Base-by-base conservation (phyloP, 2,329 filamentous ascomycete species). In the Aspergillus texensis region DNA sequence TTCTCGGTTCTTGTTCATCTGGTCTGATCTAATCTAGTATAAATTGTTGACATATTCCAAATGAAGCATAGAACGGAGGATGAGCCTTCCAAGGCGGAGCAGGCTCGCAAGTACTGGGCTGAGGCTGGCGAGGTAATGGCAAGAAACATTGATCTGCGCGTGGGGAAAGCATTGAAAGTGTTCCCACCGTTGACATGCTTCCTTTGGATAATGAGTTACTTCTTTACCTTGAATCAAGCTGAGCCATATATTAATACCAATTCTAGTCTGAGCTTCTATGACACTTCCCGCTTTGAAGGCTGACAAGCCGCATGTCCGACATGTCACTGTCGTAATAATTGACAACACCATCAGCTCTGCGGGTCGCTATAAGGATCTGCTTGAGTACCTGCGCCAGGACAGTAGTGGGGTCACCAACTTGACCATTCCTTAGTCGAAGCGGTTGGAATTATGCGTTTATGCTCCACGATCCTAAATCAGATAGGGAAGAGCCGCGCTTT, bases 201-300 rank as follows among this genome's bases (percentile, higher is more conserved):
- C n/a, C 19, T 14, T 34, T 48, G 28, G 41, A 58, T 21, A 48
- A 19, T 58, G 56, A 24, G 56, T 48, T 48, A 3, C 1, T 8
- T 34, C 4, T 46, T 12, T 24, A 6, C 10, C 1, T 28, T 9
- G 16, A 32, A 12, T 5, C 8, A 24, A 21, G 21, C 28, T 56
- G 14, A 32, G 1, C 10, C 41, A 56, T 10, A 3, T 41, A 52
- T 4, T 41, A 36, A 36, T 24, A 4, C 6, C n/a, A 9, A 6
- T 2, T 50, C 4, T 16, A 57, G 59, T 61, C 24, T 61, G 53
- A 32, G 56, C 59, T 6, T 77, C 81, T 0, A 72, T 88, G 58
- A 83, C 84, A 2, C 75, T 88, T 24, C 85, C 85, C 1, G 81
- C 84, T 0, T 74, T 88, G 19, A 77, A 80, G 61, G 68, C 83